Conservation (phyloP, 495 filamentous ascomycete genomes). For the Aspergillus steynii region DNA sequence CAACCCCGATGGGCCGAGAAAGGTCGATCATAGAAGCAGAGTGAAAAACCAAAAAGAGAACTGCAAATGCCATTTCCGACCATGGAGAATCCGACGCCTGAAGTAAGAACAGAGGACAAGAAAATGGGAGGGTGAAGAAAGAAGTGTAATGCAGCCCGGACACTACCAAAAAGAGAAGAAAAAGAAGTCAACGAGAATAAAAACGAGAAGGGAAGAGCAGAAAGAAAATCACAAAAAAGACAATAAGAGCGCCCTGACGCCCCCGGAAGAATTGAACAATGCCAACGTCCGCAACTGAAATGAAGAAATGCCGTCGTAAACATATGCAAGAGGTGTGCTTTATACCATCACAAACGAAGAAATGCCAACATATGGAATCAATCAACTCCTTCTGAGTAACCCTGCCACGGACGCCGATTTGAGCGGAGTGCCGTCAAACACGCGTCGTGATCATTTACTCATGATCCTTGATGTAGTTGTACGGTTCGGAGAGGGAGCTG, state of each 20-base stretch:
- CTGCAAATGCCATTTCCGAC: slow-evolving; percentile 22
- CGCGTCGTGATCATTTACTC: slow-evolving; percentile 33
- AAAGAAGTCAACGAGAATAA: slow-evolving; percentile 17
- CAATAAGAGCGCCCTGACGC: slow-evolving; percentile 40
- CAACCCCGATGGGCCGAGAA: background rate
- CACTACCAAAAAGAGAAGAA: slow-evolving; percentile 27
- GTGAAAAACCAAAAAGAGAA: slow-evolving; percentile 27
- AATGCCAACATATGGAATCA: slow-evolving; percentile 48
- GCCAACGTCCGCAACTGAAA: slow-evolving; percentile 44
- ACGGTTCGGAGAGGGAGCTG: slow-evolving; percentile 37
- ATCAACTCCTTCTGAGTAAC: slow-evolving; percentile 30
- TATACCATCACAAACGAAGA: slow-evolving; percentile 45
- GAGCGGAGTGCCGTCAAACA: slow-evolving; percentile 26
- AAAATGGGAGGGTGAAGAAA: slow-evolving; percentile 39
- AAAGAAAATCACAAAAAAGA: slow-evolving; percentile 20
- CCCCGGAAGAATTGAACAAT: slow-evolving; percentile 32
- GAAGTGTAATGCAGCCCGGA: slow-evolving; percentile 32
- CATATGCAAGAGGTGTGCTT: slow-evolving; percentile 45
- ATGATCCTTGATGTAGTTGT: slow-evolving; percentile 39
- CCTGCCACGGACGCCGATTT: slow-evolving; percentile 14
- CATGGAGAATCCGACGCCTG: slow-evolving; percentile 33
- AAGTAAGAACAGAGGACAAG: slow-evolving; percentile 27
- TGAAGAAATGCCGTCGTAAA: slow-evolving; percentile 45
- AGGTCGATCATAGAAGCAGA: background rate
- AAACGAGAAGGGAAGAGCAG: slow-evolving; percentile 15